Evolutionary conservation across 371 early-diverging fungal species (phyloP), one percentile per base, ranked within the genome.

Genomic region (Parasitella parasitica): DNA sequence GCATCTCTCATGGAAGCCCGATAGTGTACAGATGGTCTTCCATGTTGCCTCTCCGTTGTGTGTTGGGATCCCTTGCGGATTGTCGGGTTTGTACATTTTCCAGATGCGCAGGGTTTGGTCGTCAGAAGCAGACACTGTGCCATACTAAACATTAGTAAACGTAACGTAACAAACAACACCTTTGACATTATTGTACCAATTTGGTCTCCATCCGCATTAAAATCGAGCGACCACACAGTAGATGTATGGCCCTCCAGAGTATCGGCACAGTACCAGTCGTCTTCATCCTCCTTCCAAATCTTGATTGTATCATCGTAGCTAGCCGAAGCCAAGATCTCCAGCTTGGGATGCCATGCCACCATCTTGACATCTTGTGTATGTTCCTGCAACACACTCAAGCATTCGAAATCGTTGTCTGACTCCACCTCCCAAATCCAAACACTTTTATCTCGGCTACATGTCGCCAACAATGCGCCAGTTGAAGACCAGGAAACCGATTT

Each of bases 351-450:
- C 96, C 96, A 98, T 38, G 75, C 72, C 0, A 97, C 91, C 88
- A 88, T 89, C 69, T 98, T 98, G 43, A 97, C 97, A 72, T 98
- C 99, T 76, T 97, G 96, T 8, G 89, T 84, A 72, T 98, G 99
- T 69, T 98, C 97, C 71, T 95, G 95, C 38, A 97, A 78, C 15
- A 98, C 97, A 59, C 91, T 89, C 27, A 96, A 71, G 72, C 97
- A 97, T 70, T 97, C 97, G 70, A 96, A 97, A 68, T 97, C 97
- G 58, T 86, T 89, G 59, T 96, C 94, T 24, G 82, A 63, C 34
- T 72, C 81, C 12, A 82, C 87, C 73, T 97, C 97, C 98, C 98
- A 97, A 66, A 97, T 94, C 98, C 98, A 97, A 27, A 97, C 96
- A 66, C 90, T 92, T 74, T 96, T 97, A 78, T 97, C 98, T 46